A percentile compares a stretch with the other conserved stretches of the same genome.
Evolutionary conservation across 352 stramenopile species (phyloP).

Genomic region (Thalassiosira livingstoniorum): DNA sequence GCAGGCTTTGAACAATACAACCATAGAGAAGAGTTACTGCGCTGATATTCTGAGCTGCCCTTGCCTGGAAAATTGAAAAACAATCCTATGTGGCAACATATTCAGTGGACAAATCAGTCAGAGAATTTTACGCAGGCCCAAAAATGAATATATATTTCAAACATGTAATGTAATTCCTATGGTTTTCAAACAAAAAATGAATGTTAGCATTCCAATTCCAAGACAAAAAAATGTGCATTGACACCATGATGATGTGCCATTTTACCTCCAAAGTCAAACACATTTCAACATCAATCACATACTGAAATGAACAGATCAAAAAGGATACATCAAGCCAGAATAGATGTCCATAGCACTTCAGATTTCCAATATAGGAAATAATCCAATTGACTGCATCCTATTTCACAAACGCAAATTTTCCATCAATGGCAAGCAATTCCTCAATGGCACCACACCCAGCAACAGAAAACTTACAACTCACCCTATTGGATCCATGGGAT

Average conservation of each 20-base stretch:
- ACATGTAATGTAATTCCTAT: not conserved
- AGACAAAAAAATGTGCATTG: conserved; percentile 31
- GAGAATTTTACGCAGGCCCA: not conserved
- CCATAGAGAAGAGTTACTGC: not conserved
- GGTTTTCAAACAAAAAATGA: not conserved
- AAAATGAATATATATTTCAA: conserved; percentile 13
- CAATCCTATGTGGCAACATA: conserved; percentile 22
- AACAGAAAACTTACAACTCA: too few relatives aligned
- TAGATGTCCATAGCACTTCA: too few relatives aligned
- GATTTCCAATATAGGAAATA: too few relatives aligned
- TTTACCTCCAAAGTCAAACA: conserved; percentile 31
- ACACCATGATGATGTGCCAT: conserved; percentile 12
- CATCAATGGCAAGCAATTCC: too few relatives aligned
- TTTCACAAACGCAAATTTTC: too few relatives aligned
- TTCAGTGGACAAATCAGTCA: conserved; percentile 26
- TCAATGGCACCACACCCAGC: too few relatives aligned
- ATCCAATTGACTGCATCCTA: too few relatives aligned
- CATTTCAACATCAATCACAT: conserved; percentile 8
- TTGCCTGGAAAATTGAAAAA: conserved; percentile 9
- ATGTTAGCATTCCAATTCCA: conserved; percentile 10
- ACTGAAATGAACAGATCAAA: conserved; percentile 16
- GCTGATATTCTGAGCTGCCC: conserved; percentile 2
- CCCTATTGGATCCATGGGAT: too few relatives aligned
- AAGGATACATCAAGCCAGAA: too few relatives aligned
- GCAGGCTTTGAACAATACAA: not conserved